A percentile compares a stretch with the other conserved stretches of the same genome.
phyloP scores from a whole-genome alignment of 768 basidiomycete genomes.

The Mycena chlorophos region DNA sequence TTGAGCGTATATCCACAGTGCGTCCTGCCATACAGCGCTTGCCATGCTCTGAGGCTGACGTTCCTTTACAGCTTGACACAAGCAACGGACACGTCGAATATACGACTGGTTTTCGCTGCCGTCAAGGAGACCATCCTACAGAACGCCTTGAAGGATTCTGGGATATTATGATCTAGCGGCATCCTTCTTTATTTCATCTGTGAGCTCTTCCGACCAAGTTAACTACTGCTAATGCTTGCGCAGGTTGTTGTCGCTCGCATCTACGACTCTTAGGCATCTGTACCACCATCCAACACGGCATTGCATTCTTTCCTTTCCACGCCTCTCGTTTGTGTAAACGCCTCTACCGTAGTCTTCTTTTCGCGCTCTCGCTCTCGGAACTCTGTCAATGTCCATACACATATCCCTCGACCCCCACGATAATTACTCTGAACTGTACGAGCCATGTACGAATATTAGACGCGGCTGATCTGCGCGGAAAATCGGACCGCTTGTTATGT shows the following conservation, averaged over 20 bases:
- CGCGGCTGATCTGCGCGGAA: no score
- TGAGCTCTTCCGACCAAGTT: background rate
- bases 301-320: no score
- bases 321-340: no score
- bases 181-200: background rate
- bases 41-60: constrained; percentile 5
- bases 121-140: constrained; percentile 86
- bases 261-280: background rate
- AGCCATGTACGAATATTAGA: no score
- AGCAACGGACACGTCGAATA: constrained; percentile 83
- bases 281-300: background rate
- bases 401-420: no score
- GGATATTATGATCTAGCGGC: constrained; percentile 56
- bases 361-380: background rate
- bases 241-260: background rate
- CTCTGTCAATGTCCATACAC: no score
- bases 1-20: constrained; percentile 91
- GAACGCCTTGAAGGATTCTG: constrained; percentile 78
- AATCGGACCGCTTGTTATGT: no score
- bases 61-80: constrained; percentile 59
- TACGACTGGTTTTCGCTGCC: constrained; percentile 73
- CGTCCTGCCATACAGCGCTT: constrained; percentile 34
- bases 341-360: background rate
- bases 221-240: background rate
- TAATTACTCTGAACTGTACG: no score